These are phyloP conservation scores for Wallacemonas rigidus DNA, from an alignment of 208 protist species.

Conservation along the genomic window DNA sequence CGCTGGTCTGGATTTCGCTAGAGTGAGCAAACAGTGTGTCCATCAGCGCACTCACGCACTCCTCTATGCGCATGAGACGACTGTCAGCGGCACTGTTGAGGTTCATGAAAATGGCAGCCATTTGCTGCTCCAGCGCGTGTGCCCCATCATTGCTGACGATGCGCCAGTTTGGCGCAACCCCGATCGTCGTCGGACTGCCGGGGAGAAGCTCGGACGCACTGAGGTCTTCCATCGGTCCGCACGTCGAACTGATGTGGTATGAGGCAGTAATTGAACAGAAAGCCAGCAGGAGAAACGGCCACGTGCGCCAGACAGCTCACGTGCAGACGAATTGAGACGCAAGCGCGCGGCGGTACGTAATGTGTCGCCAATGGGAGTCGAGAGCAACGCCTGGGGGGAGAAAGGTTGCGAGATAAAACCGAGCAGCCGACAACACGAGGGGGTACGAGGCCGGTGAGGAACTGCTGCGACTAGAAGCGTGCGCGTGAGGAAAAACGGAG, in stretches of 20 bases:
- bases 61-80: constrained; percentile 56
- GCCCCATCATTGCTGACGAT: constrained; percentile 41
- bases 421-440: too few species aligned
- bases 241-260: not conserved
- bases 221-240: constrained; percentile 3
- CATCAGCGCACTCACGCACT: constrained; percentile 71
- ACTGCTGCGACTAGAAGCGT: too few species aligned
- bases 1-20: constrained; percentile 52
- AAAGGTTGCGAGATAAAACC: too few species aligned
- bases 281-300: not conserved
- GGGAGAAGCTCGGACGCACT: not conserved
- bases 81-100: constrained; percentile 59
- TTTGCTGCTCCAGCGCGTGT: constrained; percentile 65
- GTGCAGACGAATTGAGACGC: too few species aligned
- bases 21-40: constrained; percentile 78
- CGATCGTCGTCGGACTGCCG: constrained; percentile 3
- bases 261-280: constrained; percentile 23
- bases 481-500: too few species aligned
- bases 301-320: too few species aligned
- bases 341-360: too few species aligned
- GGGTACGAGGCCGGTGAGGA: too few species aligned
- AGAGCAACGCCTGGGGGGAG: too few species aligned
- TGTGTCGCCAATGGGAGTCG: too few species aligned
- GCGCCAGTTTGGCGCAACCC: not conserved
- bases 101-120: constrained; percentile 76